Evolutionary conservation across 2,329 filamentous ascomycete genomes (phyloP).

Genomic region (Phialophora macrospora): DNA sequence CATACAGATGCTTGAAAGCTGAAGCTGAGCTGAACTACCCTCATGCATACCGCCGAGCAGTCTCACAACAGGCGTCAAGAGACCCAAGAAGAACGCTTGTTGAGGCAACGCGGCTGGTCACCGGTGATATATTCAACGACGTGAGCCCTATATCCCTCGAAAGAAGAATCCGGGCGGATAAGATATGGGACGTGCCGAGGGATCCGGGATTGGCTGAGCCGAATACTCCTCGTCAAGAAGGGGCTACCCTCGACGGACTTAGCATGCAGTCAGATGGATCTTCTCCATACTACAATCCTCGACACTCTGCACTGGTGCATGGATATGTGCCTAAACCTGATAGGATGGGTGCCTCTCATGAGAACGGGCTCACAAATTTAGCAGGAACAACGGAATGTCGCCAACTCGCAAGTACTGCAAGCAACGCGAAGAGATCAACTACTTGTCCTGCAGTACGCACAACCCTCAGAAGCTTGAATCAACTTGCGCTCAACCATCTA

Average conservation of each 20-base stretch:
- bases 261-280: neutral
- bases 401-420: neutral
- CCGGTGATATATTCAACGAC: neutral
- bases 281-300: neutral
- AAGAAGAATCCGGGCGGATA: neutral
- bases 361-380: neutral
- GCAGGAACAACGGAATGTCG: neutral
- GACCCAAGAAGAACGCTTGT: neutral
- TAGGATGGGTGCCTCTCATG: no score
- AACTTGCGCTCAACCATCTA: neutral
- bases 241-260: neutral
- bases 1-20: neutral
- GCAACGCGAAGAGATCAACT: neutral
- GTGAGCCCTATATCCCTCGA: neutral
- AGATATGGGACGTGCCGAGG: neutral
- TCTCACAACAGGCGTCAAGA: neutral
- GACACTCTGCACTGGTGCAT: neutral
- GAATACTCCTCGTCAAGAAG: neutral
- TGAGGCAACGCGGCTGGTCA: neutral
- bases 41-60: neutral
- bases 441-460: neutral
- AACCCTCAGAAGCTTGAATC: neutral
- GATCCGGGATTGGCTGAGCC: no score
- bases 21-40: neutral
- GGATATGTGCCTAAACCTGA: neutral